phyloP scores from a whole-genome alignment of 768 basidiomycete genomes.

The Tulasnella sp. region DNA sequence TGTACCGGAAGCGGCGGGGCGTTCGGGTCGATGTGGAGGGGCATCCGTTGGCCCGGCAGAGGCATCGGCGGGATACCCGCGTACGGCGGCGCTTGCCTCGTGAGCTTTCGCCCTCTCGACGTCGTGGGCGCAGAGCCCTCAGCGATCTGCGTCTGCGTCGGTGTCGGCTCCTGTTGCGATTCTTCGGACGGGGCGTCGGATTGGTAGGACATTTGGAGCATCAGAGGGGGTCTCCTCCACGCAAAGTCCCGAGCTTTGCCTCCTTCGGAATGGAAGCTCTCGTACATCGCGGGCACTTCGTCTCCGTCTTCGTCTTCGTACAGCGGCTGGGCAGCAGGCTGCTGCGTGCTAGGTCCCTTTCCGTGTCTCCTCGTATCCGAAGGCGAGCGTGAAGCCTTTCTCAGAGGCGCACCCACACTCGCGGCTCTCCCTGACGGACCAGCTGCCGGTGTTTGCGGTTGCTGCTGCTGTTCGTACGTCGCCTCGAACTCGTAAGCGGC shows the following conservation, averaged over 20 bases:
- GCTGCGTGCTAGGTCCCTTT: neutral
- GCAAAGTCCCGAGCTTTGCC: slow-evolving; percentile 32
- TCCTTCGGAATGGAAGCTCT: slow-evolving; percentile 66
- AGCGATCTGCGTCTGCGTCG: neutral
- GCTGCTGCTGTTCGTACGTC: neutral
- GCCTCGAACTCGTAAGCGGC: slow-evolving; percentile 48
- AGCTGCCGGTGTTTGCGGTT: no score
- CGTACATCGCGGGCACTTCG: slow-evolving; percentile 45
- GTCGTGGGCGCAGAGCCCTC: neutral
- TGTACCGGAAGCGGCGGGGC: slow-evolving; percentile 4
- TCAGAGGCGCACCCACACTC: slow-evolving; percentile 1
- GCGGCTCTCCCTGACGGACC: neutral
- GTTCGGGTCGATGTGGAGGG: slow-evolving; percentile 19
- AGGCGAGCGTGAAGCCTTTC: neutral
- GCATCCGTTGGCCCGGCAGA: slow-evolving; percentile 26
- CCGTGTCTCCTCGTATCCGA: neutral
- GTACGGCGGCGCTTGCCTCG: slow-evolving; percentile 25
- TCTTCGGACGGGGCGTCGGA: neutral
- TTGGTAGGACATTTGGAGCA: neutral
- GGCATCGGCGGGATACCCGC: slow-evolving; percentile 25
- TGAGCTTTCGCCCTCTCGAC: slow-evolving; percentile 15
- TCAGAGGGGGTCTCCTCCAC: neutral
- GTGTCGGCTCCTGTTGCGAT: no score
- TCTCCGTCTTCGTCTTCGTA: slow-evolving; percentile 32
- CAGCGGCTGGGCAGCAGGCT: slow-evolving; percentile 19